These are phyloP conservation scores for Aspergillus pseudoviridinutans DNA, from an alignment of 2,329 filamentous ascomycete species.

Conservation along the genomic window DNA sequence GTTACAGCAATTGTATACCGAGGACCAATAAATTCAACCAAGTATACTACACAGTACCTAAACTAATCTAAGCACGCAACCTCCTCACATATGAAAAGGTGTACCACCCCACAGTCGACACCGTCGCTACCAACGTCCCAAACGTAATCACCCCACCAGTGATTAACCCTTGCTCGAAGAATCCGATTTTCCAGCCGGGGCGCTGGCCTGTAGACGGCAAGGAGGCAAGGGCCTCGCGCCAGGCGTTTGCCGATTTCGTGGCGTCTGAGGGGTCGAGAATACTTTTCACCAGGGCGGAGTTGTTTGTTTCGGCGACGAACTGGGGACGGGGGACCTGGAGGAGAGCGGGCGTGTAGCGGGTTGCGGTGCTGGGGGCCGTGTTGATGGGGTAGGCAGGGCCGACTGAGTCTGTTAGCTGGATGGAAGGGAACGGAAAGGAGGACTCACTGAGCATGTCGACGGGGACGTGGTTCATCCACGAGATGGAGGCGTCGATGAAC, in stretches of 20 bases:
- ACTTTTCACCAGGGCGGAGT: conserved; percentile 7
- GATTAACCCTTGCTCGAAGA: conserved; percentile 49
- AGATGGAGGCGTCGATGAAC: conserved; percentile 49
- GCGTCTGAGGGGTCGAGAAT: conserved; percentile 13
- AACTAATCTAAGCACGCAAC: not conserved
- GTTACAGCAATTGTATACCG: too few species aligned
- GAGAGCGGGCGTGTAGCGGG: conserved; percentile 42
- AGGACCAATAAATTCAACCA: too few species aligned
- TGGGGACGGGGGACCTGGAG: conserved; percentile 47
- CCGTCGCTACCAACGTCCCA: conserved; percentile 17
- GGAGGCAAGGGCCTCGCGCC: conserved; percentile 31
- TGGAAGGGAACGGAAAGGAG: too few species aligned
- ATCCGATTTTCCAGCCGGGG: conserved; percentile 37
- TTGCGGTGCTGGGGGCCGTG: conserved; percentile 37
- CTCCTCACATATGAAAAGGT: conserved; percentile 17
- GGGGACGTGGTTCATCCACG: conserved; percentile 58
- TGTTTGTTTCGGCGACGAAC: conserved; percentile 26
- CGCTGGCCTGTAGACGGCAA: conserved; percentile 27
- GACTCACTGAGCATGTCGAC: conserved; percentile 46
- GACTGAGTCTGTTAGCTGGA: conserved; percentile 8
- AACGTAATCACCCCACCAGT: conserved; percentile 23
- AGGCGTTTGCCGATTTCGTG: conserved; percentile 15
- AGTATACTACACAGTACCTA: too few species aligned
- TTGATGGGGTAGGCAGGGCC: conserved; percentile 22
- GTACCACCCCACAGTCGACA: conserved; percentile 24